A percentile compares a stretch with the other conserved stretches of the same genome.
Conservation (phyloP, 2,329 filamentous ascomycete genomes). For the Chalaropsis thielavioides region DNA sequence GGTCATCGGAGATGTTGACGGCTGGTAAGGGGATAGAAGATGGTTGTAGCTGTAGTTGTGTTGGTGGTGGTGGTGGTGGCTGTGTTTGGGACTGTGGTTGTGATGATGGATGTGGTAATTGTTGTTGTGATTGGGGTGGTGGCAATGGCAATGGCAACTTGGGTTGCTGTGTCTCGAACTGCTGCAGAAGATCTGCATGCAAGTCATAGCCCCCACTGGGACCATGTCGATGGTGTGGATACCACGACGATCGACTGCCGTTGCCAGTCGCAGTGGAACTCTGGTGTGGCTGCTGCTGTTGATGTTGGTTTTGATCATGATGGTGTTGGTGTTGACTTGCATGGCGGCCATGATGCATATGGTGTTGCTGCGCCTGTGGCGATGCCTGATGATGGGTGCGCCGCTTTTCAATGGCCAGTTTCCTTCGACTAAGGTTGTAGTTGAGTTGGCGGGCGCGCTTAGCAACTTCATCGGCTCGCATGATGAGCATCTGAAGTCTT, state of each 20-base stretch:
- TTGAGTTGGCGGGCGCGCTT: slow-evolving; percentile 57
- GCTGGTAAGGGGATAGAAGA: not conserved
- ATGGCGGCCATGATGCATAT: slow-evolving; percentile 5
- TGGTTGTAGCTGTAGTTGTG: slow-evolving; percentile 2
- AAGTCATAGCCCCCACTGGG: slow-evolving; percentile 29
- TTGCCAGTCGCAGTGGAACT: not conserved
- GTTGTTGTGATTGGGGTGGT: too few relatives aligned
- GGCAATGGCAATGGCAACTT: not conserved
- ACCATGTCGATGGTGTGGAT: slow-evolving; percentile 14
- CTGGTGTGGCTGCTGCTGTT: not conserved
- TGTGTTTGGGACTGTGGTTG: not conserved
- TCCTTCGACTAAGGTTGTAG: slow-evolving; percentile 61
- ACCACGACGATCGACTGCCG: slow-evolving; percentile 14
- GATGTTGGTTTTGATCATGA: slow-evolving; percentile 1
- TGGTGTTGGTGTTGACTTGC: not conserved
- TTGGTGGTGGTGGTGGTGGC: not conserved
- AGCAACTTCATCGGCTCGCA: slow-evolving; percentile 61
- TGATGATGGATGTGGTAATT: not conserved
- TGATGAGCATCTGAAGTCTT: slow-evolving; percentile 61
- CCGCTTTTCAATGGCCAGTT: slow-evolving; percentile 54
- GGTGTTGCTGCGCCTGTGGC: slow-evolving; percentile 13
- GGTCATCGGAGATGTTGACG: slow-evolving; percentile 13
- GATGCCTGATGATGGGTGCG: slow-evolving; percentile 29
- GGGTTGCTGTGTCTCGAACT: slow-evolving; percentile 28
- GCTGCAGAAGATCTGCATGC: slow-evolving; percentile 41